These are phyloP conservation scores for Fusarium illudens DNA, from an alignment of 2,329 filamentous ascomycete species.

Conservation along the genomic window DNA sequence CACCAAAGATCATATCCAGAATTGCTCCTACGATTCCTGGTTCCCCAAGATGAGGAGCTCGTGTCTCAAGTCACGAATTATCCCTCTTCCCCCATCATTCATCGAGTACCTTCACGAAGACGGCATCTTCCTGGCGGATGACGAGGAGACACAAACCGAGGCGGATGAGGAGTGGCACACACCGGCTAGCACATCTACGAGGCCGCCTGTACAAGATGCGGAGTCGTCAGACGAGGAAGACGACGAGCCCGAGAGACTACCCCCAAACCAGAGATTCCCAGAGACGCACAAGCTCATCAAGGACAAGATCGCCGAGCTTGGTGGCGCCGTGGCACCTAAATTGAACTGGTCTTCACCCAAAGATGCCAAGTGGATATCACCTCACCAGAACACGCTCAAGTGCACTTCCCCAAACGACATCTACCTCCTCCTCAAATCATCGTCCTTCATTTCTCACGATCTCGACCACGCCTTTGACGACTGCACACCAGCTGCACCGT, in stretches of 20 bases:
- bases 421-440: constrained; percentile 92
- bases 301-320: constrained; percentile 79
- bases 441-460: constrained; percentile 93
- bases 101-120: constrained; percentile 89
- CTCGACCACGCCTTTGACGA: constrained; percentile 92
- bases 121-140: constrained; percentile 86
- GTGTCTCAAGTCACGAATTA: constrained; percentile 85
- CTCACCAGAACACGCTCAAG: constrained; percentile 86
- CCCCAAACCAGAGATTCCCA: constrained; percentile 67
- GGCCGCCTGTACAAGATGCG: constrained; percentile 52
- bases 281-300: constrained; percentile 82
- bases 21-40: constrained; percentile 96
- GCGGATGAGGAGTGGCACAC: constrained; percentile 63
- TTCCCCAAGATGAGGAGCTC: constrained; percentile 82
- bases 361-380: constrained; percentile 92
- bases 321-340: constrained; percentile 88
- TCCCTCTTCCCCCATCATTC: constrained; percentile 79
- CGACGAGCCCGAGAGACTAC: constrained; percentile 48
- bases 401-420: constrained; percentile 90
- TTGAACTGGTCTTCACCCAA: constrained; percentile 98
- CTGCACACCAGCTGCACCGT: constrained; percentile 52
- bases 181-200: constrained; percentile 41
- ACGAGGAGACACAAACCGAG: constrained; percentile 62
- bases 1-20: constrained; percentile 84
- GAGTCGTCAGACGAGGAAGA: constrained; percentile 60